phyloP scores from a whole-genome alignment of 257 asterid genomes.

The Orobanche coerulescens region DNA sequence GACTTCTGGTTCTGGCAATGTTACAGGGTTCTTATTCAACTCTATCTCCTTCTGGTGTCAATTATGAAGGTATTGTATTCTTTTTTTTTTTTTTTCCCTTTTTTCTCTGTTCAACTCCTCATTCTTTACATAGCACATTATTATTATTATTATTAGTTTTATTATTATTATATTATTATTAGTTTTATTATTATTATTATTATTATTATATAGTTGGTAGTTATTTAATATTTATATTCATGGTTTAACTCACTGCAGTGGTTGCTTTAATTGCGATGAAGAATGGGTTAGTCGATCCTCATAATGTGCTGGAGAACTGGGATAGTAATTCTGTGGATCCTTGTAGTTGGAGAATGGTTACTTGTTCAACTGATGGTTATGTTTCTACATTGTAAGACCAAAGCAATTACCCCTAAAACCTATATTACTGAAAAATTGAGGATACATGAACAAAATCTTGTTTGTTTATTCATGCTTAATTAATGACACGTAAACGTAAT shows the following conservation, averaged over 20 bases:
- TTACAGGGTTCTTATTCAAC: slow-evolving; percentile 55
- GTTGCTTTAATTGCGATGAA: slow-evolving; percentile 85
- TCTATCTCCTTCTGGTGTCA: slow-evolving; percentile 93
- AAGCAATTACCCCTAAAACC: slow-evolving; percentile 21
- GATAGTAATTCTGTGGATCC: slow-evolving; percentile 96
- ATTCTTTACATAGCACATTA: too few relatives aligned
- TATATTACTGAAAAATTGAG: not conserved
- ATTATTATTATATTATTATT: too few relatives aligned
- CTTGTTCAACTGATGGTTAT: slow-evolving; percentile 73
- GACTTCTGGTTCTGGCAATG: slow-evolving; percentile 40
- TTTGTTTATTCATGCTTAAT: not conserved
- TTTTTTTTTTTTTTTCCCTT: slow-evolving; percentile 22
- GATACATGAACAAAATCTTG: not conserved
- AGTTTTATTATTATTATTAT: too few relatives aligned
- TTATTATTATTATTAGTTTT: too few relatives aligned
- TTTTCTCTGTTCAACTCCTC: too few relatives aligned
- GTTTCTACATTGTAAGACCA: slow-evolving; percentile 90
- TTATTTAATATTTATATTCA: too few relatives aligned
- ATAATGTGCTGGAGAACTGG: slow-evolving; percentile 85
- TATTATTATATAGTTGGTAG: too few relatives aligned
- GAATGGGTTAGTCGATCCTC: slow-evolving; percentile 63
- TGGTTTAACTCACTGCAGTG: slow-evolving; percentile 38
- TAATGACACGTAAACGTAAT: slow-evolving; percentile 4
- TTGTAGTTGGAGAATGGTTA: slow-evolving; percentile 95
- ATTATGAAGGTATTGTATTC: slow-evolving; percentile 80